phyloP scores from a whole-genome alignment of 2,329 filamentous ascomycete genomes.

The Scytalidium lignicola region DNA sequence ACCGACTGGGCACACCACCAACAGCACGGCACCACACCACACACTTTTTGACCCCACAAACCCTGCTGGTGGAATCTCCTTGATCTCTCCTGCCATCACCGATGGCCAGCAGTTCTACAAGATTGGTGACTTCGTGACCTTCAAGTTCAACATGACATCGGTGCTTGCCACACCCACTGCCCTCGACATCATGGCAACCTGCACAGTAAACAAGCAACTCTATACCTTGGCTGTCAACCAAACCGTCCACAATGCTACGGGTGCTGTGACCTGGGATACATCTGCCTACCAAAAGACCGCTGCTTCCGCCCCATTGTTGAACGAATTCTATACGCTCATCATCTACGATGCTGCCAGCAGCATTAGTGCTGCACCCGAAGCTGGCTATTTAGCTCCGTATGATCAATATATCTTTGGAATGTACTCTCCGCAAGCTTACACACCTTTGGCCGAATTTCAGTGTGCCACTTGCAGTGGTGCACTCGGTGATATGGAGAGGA shows the following conservation, averaged over 20 bases:
- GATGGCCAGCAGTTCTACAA: constrained; percentile 49
- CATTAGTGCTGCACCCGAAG: constrained; percentile 43
- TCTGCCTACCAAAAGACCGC: constrained; percentile 41
- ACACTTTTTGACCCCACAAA: constrained; percentile 38
- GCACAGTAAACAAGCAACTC: constrained; percentile 44
- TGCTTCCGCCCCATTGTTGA: constrained; percentile 38
- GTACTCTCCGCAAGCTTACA: constrained; percentile 49
- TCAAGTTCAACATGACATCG: constrained; percentile 62
- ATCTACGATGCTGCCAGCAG: constrained; percentile 53
- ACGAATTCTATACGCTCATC: constrained; percentile 54
- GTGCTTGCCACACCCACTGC: constrained; percentile 53
- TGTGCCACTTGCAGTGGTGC: constrained; percentile 55
- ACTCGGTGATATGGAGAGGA: constrained; percentile 39
- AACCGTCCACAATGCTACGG: constrained; percentile 47
- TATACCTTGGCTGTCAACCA: constrained; percentile 62
- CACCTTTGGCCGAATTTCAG: constrained; percentile 45
- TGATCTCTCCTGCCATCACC: constrained; percentile 46
- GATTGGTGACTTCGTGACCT: constrained; percentile 54
- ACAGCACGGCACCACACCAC: constrained; percentile 3
- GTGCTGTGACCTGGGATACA: constrained; percentile 55
- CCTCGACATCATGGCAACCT: constrained; percentile 54
- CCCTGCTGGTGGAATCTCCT: constrained; percentile 45
- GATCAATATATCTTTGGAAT: constrained; percentile 51
- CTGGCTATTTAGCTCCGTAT: constrained; percentile 51
- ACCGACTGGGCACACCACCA: constrained; percentile 1